These are phyloP conservation scores for Ramalina peruviana DNA, from an alignment of 495 filamentous ascomycete species.

Conservation along the genomic window DNA sequence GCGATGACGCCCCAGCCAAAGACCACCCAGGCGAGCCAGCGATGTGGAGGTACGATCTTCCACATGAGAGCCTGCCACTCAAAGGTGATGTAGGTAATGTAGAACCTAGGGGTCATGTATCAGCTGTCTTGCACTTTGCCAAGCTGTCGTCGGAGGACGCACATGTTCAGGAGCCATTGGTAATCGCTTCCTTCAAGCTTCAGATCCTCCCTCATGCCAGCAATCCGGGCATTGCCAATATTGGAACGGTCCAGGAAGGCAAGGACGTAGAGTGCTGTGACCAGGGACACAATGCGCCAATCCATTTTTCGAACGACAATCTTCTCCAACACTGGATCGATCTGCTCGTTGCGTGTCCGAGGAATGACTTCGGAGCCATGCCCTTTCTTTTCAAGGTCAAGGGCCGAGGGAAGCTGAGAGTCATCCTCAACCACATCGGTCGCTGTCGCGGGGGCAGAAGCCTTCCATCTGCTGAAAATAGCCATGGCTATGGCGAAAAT, in stretches of 20 bases:
- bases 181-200: constrained; percentile 36
- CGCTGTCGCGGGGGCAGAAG: constrained; percentile 6
- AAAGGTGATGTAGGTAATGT: constrained; percentile 48
- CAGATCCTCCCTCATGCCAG: constrained; percentile 42
- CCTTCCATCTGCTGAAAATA: constrained; percentile 3
- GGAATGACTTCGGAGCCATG: background rate
- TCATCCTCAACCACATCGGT: constrained; percentile 5
- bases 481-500: constrained; percentile 3
- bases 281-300: constrained; percentile 32
- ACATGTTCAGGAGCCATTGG: constrained; percentile 60
- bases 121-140: too few species aligned
- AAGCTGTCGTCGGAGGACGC: too few species aligned
- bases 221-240: constrained; percentile 55
- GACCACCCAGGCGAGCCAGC: constrained; percentile 34
- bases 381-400: constrained; percentile 3
- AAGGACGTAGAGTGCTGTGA: constrained; percentile 44
- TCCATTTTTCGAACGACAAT: constrained; percentile 48
- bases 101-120: constrained; percentile 31
- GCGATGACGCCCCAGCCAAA: constrained; percentile 42
- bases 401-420: background rate
- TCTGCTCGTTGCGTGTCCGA: constrained; percentile 4
- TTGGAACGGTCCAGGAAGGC: constrained; percentile 58
- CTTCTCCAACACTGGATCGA: constrained; percentile 41
- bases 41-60: constrained; percentile 48
- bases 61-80: constrained; percentile 60